A percentile compares a stretch with the other conserved stretches of the same genome.
phyloP scores from a whole-genome alignment of 768 basidiomycete species.

The Lanmaoa pseudosensibilis region DNA sequence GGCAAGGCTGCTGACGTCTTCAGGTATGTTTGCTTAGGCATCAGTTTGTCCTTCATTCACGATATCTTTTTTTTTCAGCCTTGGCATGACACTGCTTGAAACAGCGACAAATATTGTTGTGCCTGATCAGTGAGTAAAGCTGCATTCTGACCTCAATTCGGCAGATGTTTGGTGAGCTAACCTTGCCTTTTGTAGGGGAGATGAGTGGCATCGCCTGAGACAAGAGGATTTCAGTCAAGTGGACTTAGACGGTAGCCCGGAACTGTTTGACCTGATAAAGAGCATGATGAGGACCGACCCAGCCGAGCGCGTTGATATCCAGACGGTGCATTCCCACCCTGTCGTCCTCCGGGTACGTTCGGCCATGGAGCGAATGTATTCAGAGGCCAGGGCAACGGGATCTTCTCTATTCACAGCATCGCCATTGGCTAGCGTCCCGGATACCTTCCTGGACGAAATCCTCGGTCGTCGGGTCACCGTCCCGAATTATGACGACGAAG shows the following conservation, averaged over 20 bases:
- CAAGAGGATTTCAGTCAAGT: constrained; percentile 90
- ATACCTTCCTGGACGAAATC: constrained; percentile 66
- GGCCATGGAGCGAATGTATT: constrained; percentile 57
- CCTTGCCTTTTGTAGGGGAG: constrained; percentile 59
- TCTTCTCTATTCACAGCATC: constrained; percentile 54
- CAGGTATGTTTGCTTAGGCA: constrained; percentile 57
- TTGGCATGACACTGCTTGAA: constrained; percentile 96
- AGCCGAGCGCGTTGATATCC: constrained; percentile 52
- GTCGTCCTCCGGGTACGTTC: constrained; percentile 63
- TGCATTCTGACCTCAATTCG: not conserved
- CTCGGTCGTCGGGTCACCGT: constrained; percentile 34
- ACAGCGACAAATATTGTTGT: constrained; percentile 94
- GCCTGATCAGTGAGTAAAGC: constrained; percentile 82
- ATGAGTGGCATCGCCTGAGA: constrained; percentile 91
- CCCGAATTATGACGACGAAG: constrained; percentile 21
- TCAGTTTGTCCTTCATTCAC: not conserved
- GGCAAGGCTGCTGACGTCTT: constrained; percentile 96
- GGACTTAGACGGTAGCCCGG: constrained; percentile 62
- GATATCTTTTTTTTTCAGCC: constrained; percentile 46
- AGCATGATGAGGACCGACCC: constrained; percentile 80
- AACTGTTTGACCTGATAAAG: constrained; percentile 66
- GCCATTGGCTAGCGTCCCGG: constrained; percentile 59
- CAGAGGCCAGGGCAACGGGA: constrained; percentile 36
- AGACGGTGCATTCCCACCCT: constrained; percentile 57
- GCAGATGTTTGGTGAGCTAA: constrained; percentile 14